Evolutionary conservation across 805 yeast genomes (phyloP), one percentile per base, ranked within the genome.

Genomic region (Cyberlindnera saturnus): DNA sequence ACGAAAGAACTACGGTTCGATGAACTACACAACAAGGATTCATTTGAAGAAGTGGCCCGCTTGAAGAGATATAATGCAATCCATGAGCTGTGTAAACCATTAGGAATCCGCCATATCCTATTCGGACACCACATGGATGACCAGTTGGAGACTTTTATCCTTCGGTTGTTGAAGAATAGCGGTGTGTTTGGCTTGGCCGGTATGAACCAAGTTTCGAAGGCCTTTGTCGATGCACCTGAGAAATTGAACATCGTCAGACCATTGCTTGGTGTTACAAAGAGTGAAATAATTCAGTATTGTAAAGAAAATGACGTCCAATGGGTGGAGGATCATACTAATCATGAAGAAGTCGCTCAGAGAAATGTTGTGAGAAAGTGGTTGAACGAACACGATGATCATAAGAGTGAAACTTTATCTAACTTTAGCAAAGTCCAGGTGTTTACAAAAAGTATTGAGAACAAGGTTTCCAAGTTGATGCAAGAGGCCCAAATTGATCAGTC

Each of bases 121-220:
- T 63, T 80, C 34, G 95, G 84, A 0, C 95, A 86, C 52, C 86
- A 79, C 50, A 53, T 67, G 38, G 79, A 86, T 53, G 95, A 86
- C 57, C 88, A 83, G 53, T 42, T 81, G 13, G 95, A 86, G 54
- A 82, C 91, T 0, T 80, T 74, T 47, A 47, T 82, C 18, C 69
- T 80, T 56, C 60, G 95, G 31, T 63, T 83, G 40, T 41, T 64
- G 2, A 42, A 60, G 1, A 69, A 72, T 26, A 70, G 77, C 32
- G 63, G 75, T 0, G 42, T 74, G n/a, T 66, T 71, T 59, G 95
- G 95, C 0, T 64, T 83, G 8, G 66, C 69, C 1, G 84, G 87
- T 0, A 79, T 83, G 69, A 55, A 53, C 32, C 50, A 55, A 3
- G 28, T 43, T 31, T 32, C 55, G 5, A 50, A 47, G 34, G 55